Conservation (phyloP, 75 land plant genomes). For the Pinus albicaulis region DNA sequence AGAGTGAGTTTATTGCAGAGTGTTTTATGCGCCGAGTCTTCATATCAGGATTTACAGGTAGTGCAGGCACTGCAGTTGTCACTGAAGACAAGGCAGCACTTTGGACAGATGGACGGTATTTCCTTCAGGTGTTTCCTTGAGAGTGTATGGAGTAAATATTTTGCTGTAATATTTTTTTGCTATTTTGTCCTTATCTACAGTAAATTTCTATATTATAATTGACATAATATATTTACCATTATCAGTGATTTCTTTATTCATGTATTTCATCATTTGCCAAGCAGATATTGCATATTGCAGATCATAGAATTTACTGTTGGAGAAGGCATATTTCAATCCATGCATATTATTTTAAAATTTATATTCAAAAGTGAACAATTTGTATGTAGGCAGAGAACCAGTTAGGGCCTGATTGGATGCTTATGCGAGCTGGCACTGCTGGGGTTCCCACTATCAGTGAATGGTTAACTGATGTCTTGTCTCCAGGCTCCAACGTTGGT, state of each 20-base stretch:
- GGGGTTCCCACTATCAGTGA: constrained; percentile 86
- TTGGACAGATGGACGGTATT: constrained; percentile 99
- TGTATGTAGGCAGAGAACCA: constrained; percentile 85
- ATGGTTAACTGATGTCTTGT: constrained; percentile 80
- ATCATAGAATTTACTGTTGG: not conserved
- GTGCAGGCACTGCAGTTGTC: constrained; percentile 97
- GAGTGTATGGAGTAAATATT: not conserved
- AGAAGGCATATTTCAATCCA: not conserved
- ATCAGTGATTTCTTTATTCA: not conserved
- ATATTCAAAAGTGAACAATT: not conserved
- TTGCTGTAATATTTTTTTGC: not conserved
- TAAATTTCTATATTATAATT: not conserved
- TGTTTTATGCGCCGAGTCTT: constrained; percentile 86
- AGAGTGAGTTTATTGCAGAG: constrained; percentile 99
- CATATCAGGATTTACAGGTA: constrained; percentile 92
- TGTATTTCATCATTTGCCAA: not conserved
- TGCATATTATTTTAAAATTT: not conserved
- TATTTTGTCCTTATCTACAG: not conserved
- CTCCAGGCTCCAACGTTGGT: constrained; percentile 83
- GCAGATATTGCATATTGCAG: not conserved
- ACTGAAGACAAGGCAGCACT: constrained; percentile 92
- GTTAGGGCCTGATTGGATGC: constrained; percentile 76
- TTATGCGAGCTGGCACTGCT: constrained; percentile 83
- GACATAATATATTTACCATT: not conserved
- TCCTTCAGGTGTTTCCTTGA: constrained; percentile 70